Percentiles rank a stretch among this genome's conserved stretches.
phyloP scores from a whole-genome alignment of 257 asterid species.

The Mitragyna speciosa region DNA sequence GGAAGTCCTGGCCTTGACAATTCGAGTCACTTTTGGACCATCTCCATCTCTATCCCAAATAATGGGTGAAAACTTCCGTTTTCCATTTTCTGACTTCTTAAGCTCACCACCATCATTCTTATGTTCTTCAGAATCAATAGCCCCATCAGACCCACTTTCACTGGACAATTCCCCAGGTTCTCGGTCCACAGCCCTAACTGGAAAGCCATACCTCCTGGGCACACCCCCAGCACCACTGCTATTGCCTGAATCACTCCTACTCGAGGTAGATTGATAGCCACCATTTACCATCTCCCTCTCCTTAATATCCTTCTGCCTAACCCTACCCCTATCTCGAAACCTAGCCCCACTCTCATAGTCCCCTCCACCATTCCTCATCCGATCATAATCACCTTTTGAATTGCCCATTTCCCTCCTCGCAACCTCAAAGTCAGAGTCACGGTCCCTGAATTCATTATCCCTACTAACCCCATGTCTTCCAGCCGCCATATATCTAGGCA shows the following conservation, averaged over 20 bases:
- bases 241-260: constrained; percentile 54
- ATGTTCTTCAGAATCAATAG: constrained; percentile 41
- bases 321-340: constrained; percentile 43
- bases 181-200: constrained; percentile 39
- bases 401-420: constrained; percentile 44
- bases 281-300: constrained; percentile 54
- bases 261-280: constrained; percentile 40
- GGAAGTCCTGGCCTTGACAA: constrained; percentile 33
- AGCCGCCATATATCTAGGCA: constrained; percentile 53
- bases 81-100: constrained; percentile 47
- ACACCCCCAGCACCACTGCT: constrained; percentile 30
- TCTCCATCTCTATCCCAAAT: constrained; percentile 89
- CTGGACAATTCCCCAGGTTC: constrained; percentile 93
- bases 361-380: constrained; percentile 38
- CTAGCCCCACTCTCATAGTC: constrained; percentile 40
- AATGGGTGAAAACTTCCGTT: constrained; percentile 81
- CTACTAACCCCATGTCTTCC: constrained; percentile 73
- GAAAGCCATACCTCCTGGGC: constrained; percentile 31
- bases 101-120: constrained; percentile 34
- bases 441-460: constrained; percentile 60
- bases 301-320: constrained; percentile 54
- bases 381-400: constrained; percentile 52
- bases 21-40: constrained; percentile 42
- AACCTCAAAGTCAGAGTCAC: constrained; percentile 52
- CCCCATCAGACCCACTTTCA: constrained; percentile 75